Percentiles rank a stretch among this genome's conserved stretches.
These are phyloP conservation scores for Chrysanthemum makinoi DNA, from an alignment of 129 eudicot genomes.

Conservation along the genomic window DNA sequence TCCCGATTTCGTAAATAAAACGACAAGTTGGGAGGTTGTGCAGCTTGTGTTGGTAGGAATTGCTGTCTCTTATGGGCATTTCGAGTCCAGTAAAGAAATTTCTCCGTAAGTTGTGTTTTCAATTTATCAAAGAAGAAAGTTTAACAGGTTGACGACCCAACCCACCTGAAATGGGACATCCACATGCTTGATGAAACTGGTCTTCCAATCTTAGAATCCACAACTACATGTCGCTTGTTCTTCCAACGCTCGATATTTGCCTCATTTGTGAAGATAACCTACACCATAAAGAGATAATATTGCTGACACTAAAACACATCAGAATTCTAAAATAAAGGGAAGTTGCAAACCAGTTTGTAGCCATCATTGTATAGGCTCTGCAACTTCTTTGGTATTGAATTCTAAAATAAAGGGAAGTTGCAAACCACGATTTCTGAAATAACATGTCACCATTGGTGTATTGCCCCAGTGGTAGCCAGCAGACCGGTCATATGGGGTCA, in stretches of 20 bases:
- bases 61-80: conserved; percentile 90
- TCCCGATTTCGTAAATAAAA: conserved; percentile 35
- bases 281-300: background rate
- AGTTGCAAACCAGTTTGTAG: conserved; percentile 46
- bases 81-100: conserved; percentile 30
- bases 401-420: no score
- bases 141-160: background rate
- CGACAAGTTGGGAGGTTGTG: conserved; percentile 82
- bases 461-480: no score
- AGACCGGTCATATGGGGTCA: no score
- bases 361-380: conserved; percentile 76
- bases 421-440: no score
- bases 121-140: background rate
- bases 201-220: conserved; percentile 91
- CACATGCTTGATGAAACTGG: conserved; percentile 65
- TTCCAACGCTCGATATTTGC: conserved; percentile 94
- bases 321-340: background rate
- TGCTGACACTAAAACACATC: background rate
- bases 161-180: conserved; percentile 82
- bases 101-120: background rate
- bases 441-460: no score
- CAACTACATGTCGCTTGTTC: conserved; percentile 88
- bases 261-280: conserved; percentile 97
- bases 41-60: conserved; percentile 89
- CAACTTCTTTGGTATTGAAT: conserved; percentile 90